Evolutionary conservation across 352 stramenopile genomes (phyloP).

Genomic region (Phytophthora ramorum): DNA sequence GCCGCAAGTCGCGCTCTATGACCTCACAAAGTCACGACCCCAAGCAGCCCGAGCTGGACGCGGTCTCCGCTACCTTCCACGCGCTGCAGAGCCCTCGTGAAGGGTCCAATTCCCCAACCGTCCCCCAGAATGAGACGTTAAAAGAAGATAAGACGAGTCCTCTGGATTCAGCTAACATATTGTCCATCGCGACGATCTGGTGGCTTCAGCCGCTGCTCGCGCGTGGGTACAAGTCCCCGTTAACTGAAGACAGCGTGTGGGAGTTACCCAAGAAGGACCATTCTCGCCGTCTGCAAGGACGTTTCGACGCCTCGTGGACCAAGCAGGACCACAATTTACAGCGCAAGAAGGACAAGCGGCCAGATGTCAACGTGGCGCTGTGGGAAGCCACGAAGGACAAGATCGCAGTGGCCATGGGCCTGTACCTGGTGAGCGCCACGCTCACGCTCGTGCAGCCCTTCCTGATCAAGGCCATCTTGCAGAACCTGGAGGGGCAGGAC

Average conservation of each 20-base stretch:
- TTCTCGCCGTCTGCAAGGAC: constrained; percentile 41
- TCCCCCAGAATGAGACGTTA: background rate
- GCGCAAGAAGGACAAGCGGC: constrained; percentile 7
- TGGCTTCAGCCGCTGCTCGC: constrained; percentile 60
- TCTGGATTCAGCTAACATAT: constrained; percentile 42
- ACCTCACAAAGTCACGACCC: background rate
- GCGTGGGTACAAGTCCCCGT: constrained; percentile 37
- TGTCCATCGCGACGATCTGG: constrained; percentile 60
- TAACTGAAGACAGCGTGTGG: constrained; percentile 54
- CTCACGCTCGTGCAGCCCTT: constrained; percentile 56
- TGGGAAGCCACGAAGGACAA: constrained; percentile 53
- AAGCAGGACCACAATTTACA: constrained; percentile 19
- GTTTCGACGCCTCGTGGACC: constrained; percentile 53
- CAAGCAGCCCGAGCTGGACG: background rate
- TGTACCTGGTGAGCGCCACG: constrained; percentile 47
- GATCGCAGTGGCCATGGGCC: constrained; percentile 34
- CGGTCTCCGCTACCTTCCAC: constrained; percentile 13
- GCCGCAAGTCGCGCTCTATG: constrained; percentile 7
- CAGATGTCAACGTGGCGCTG: constrained; percentile 55
- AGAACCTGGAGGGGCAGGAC: constrained; percentile 44
- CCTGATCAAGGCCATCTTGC: constrained; percentile 66
- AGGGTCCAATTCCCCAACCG: background rate
- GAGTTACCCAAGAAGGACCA: constrained; percentile 48
- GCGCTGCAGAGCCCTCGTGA: constrained; percentile 9
- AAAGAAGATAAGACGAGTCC: constrained; percentile 29